Base-by-base conservation (phyloP, 768 basidiomycete genomes). In the Russula abietina region DNA sequence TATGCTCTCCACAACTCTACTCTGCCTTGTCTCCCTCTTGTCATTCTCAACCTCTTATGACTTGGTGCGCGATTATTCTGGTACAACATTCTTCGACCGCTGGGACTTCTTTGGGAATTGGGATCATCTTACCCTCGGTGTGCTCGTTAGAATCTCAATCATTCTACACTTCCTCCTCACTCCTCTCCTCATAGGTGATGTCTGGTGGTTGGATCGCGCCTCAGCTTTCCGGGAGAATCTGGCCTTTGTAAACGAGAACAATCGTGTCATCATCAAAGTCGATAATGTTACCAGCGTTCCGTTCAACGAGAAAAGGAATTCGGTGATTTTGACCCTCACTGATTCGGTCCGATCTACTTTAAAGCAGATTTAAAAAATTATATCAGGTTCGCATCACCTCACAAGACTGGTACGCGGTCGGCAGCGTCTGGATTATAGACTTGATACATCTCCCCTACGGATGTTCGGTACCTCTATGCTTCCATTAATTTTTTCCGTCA, bases 211-310 rank as follows among this genome's bases (percentile, higher is more conserved):
- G 19, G 78, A 80, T 67, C 70, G 75, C 57, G 71, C 75, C 2
- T 74, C 76, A 24, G 86, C 86, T 0, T 71, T 73, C 12, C 70
- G 75, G 8, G 75, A 81, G 63, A 69, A 76, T 1, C 76, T 91
- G 22, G 83, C 84, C 5, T 89, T 81, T 68, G 71, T 88, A 66
- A 85, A 87, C 65, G 68, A 68, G 48, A 78, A 78, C 1, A 84
- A 87, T 8, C 82, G 86, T 59, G 86, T 84, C 6, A 79, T 93
- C 64, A 76, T 93, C 54, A 84, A 80, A 68, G 89, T 92, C 7
- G 90, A 92, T 76, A 89, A 90, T 69, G 73, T 74, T 9, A 83
- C 83, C 12, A 78, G 78, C 50, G 80, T 90, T 1, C 72, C 76
- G 17, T 73, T 71, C 28, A 78, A 79, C 59, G 69, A 81, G 49